These are phyloP conservation scores for Thalassia testudinum DNA, from an alignment of 116 monocot genomes.

Conservation along the genomic window DNA sequence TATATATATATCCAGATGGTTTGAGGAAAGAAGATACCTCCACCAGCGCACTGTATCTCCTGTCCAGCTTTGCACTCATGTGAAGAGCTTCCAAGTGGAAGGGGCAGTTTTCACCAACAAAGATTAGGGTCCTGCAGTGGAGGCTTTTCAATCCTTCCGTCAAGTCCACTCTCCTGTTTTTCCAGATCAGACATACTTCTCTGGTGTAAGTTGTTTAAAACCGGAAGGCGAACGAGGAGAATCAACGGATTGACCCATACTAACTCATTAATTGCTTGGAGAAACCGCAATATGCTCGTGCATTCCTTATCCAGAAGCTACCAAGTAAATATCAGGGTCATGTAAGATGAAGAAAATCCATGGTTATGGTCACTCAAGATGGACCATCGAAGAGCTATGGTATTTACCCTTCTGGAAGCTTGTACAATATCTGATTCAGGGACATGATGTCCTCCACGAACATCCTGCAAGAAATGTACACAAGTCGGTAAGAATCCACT, in stretches of 20 bases:
- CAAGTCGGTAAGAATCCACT: not conserved
- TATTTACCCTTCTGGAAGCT: conserved; percentile 76
- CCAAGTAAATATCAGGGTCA: conserved; percentile 2
- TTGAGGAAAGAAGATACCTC: conserved; percentile 19
- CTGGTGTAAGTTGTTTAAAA: no score
- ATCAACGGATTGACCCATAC: no score
- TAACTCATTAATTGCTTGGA: conserved; percentile 78
- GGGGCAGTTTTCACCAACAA: conserved; percentile 51
- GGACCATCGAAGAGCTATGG: not conserved
- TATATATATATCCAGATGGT: not conserved
- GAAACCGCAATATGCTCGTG: conserved; percentile 69
- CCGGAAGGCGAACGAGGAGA: no score
- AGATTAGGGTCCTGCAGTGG: conserved; percentile 49
- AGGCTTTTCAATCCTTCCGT: conserved; percentile 54
- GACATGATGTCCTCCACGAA: conserved; percentile 43
- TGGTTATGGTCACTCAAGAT: no score
- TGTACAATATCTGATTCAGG: conserved; percentile 82
- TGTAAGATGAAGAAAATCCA: not conserved
- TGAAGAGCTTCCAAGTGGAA: conserved; percentile 52
- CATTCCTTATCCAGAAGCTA: conserved; percentile 76
- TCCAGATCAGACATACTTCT: no score
- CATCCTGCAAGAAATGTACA: conserved; percentile 33
- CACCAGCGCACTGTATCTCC: conserved; percentile 56
- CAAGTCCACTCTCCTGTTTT: conserved; percentile 61
- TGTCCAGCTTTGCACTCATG: conserved; percentile 54